Evolutionary conservation across 805 yeast genomes (phyloP), one percentile per base, ranked within the genome.

Genomic region (Tetrapisispora arboricola): DNA sequence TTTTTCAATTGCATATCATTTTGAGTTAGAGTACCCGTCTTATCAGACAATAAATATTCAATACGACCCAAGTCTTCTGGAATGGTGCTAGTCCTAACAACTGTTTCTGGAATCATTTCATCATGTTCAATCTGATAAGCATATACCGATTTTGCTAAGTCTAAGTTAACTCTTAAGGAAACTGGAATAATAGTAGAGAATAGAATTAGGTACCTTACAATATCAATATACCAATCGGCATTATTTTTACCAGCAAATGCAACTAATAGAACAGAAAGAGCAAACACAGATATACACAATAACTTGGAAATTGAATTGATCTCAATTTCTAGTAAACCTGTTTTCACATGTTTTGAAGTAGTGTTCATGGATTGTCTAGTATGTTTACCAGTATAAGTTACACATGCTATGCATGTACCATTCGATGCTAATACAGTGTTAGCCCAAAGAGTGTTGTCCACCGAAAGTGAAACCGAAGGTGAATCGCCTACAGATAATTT

Each of bases 41-140:
- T 92, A 61, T 92, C 99, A 46, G 88, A 80, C 35, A 92, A 68
- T 42, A 92, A 64, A 60, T 92, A 92, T 61, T 92, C 97, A 35
- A 92, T 84, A 51, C 99, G 72, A 21, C 99, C 99, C 49, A 92
- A 70, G 63, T 92, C 99, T 61, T 92, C 99, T 1, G 98, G 98
- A 32, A 92, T 92, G 0, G 98, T 94, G 42, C 96, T 85, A 1
- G 98, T 92, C 57, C 99, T 76, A 6, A 94, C 99, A 39, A 94
- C 77, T 0, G 97, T 88, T 8, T 80, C 85, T 1, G 86, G 80
- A 15, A 92, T 92, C 4, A 78, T 70, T 13, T 58, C 48, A 58
- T 92, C 99, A 46, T 84, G 87, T 59, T 92, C 94, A 47, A 94
- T 92, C 58, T 92, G 96, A 45, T 84, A 79, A 1, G 97, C 96